Base-by-base conservation (phyloP, 805 yeast species). In the Wickerhamomyces kurtzmanii region DNA sequence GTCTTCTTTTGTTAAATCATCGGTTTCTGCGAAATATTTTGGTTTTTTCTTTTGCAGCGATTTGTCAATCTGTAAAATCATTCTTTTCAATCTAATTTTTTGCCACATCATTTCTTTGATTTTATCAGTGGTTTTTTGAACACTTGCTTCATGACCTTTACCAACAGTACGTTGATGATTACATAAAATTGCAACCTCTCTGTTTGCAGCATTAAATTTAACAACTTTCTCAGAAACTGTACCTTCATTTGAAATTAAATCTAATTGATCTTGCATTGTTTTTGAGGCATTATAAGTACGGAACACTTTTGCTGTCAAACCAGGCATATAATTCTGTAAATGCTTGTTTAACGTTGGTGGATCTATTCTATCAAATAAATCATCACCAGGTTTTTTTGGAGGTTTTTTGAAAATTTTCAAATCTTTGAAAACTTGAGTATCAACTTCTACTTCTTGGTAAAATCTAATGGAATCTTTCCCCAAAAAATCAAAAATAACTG, bases 221-320 rank as follows among this genome's bases (percentile, higher is more conserved):
- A 87, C 76, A 28, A 87, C 76, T 44, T 85, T 89, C 49, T 87
- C 96, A 15, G 81, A 78, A 4, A 84, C 80, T 0, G 94, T 73
- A 16, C 96, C 96, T 47, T 73, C 80, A 49, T 84, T 81, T n/a
- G 78, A 67, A 40, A 89, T 85, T 43, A 76, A 57, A 48, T 82
- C 94, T 34, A 89, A 55, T 51, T 85, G 95, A 45, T 87, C 94
- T 53, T 87, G 96, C 96, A 87, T 89, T 2, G 96, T 86, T 52
- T 83, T 82, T 2, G 96, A 83, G 1, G 97, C 97, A 57, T 87
- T 87, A 49, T 83, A 87, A 1, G 97, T 87, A 75, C 97, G 93
- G 65, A 87, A 89, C 13, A 87, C 96, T 54, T 87, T 87, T 5
- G 97, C 97, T 0, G 96, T 86, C 38, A 87, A 65, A 0, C 97